Percentiles rank a stretch among this genome's conserved stretches.
These are phyloP conservation scores for Nelumbo lutea DNA, from an alignment of 164 flowering plant genomes.

Conservation along the genomic window DNA sequence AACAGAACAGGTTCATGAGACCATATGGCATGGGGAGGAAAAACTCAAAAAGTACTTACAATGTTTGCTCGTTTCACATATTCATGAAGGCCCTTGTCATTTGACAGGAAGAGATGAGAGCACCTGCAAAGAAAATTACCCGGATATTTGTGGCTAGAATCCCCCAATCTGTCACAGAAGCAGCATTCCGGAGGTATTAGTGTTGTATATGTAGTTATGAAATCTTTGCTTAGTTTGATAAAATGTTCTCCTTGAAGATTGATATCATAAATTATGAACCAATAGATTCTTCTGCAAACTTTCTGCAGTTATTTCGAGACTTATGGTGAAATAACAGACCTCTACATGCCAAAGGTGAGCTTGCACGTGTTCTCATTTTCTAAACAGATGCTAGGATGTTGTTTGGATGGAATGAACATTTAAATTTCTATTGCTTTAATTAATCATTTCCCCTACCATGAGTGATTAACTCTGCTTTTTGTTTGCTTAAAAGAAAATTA, in stretches of 20 bases:
- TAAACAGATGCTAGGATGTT: neutral
- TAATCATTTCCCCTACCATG: too few species aligned
- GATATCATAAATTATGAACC: neutral
- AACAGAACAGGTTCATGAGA: too few species aligned
- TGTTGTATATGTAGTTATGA: neutral
- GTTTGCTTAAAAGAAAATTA: too few species aligned
- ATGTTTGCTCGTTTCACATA: too few species aligned
- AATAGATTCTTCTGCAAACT: neutral
- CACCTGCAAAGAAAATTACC: slow-evolving; percentile 62
- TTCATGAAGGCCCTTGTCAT: neutral
- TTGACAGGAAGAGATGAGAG: slow-evolving; percentile 79
- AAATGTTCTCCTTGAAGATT: neutral
- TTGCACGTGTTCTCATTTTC: neutral
- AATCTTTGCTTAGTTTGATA: neutral
- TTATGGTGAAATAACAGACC: slow-evolving; percentile 89
- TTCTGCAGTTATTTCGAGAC: slow-evolving; percentile 84
- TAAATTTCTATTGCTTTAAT: neutral
- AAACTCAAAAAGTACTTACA: too few species aligned
- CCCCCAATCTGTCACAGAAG: slow-evolving; percentile 61
- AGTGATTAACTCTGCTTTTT: too few species aligned
- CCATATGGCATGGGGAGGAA: too few species aligned
- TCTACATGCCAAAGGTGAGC: slow-evolving; percentile 97
- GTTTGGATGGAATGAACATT: neutral
- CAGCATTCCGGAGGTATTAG: slow-evolving; percentile 53
- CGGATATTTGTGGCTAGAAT: slow-evolving; percentile 90